Conservation (phyloP, 768 basidiomycete genomes). For the Tulasnella calospora region DNA sequence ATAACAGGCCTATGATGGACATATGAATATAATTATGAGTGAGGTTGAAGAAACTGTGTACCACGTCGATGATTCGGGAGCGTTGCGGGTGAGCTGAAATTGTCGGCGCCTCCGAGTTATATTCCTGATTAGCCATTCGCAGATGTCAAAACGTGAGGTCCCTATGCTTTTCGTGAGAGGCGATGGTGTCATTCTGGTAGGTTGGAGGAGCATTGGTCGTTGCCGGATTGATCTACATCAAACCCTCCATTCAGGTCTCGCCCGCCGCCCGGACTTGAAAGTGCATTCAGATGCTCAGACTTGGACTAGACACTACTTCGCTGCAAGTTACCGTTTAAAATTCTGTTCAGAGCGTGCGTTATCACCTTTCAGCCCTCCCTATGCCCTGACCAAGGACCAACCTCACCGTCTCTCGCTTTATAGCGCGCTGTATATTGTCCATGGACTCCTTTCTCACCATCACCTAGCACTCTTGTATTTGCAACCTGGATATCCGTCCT, state of each 20-base stretch:
- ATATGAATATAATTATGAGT: slow-evolving; percentile 98
- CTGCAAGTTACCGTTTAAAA: neutral
- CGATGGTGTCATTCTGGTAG: slow-evolving; percentile 91
- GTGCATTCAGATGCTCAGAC: neutral
- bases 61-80: slow-evolving; percentile 65
- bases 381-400: neutral
- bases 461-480: neutral
- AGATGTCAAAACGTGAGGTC: slow-evolving; percentile 91
- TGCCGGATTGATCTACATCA: neutral
- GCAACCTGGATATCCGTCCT: neutral
- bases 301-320: neutral
- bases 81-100: neutral
- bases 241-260: neutral
- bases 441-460: neutral
- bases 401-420: neutral
- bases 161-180: slow-evolving; percentile 98
- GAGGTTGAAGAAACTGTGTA: slow-evolving; percentile 97
- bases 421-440: neutral
- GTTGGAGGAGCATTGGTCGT: slow-evolving; percentile 32
- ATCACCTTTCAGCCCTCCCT: neutral
- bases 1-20: slow-evolving; percentile 94
- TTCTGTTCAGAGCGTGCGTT: neutral
- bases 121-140: neutral
- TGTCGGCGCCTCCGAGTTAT: neutral
- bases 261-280: slow-evolving; percentile 17